Evolutionary conservation across 1,139 yeast species (phyloP), one percentile per base, ranked within the genome.

Genomic region (Hansenula lynferdii): DNA sequence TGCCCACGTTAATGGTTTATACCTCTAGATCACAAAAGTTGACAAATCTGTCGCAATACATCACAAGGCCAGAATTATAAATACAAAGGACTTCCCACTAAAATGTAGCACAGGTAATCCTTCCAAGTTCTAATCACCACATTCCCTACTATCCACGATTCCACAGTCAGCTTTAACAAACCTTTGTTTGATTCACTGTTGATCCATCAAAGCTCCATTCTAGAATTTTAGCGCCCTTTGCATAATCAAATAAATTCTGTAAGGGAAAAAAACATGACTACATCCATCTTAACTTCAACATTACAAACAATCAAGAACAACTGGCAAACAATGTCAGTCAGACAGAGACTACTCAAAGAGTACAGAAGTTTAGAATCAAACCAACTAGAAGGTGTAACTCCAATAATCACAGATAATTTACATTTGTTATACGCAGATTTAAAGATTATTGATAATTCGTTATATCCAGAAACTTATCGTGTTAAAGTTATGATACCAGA

Each of bases 401-500:
- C 49, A 15, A 23, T 14, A 4, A 34, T 47, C 21, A 50, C 55
- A 7, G 55, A 50, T 12, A 49, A 53, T 36, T 16, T 49, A 7
- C 45, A 47, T 23, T 28, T 45, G 6, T 18, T 50, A 8, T 48
- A 39, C 26, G 54, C 52, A 6, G 48, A 49, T 29, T 40, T 51
- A 11, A 10, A 30, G 4, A 52, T 42, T 2, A 20, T 32, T 2
- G 62, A 54, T 9, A 61, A 66, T 40, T 55, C 58, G 8, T 36
- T 65, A 10, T 65, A 64, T 38, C 42, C 35, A 14, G 50, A 56
- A 16, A 54, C 49, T 10, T 75, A 68, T 42, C 56, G 69, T 14
- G 51, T 72, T 21, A 60, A 64, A 38, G 61, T 80, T 19, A 57
- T 58, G 33, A 64, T 79, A 18, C 62, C 72, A 2, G 51, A 60